These are phyloP conservation scores for Circinella minor DNA, from an alignment of 371 early-diverging fungal species.

Conservation along the genomic window DNA sequence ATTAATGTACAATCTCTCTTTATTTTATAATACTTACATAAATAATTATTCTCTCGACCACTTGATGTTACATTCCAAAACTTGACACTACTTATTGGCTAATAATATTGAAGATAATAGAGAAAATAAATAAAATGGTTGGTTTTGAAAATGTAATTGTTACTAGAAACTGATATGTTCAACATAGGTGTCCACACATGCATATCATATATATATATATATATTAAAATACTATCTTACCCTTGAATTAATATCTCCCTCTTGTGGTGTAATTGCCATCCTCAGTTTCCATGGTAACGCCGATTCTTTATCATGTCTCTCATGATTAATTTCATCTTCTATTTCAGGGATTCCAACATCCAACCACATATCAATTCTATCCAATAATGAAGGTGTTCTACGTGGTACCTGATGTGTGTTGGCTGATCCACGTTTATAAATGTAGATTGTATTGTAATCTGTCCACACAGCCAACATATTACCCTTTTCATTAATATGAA, in stretches of 20 bases:
- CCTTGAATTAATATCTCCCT: conserved; percentile 10
- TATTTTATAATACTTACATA: conserved; percentile 15
- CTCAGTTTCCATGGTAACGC: conserved; percentile 22
- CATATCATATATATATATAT: conserved; percentile 30
- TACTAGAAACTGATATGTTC: too few species aligned
- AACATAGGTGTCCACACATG: not conserved
- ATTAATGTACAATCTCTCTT: too few species aligned
- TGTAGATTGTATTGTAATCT: conserved; percentile 32
- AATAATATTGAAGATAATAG: not conserved
- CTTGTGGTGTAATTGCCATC: conserved; percentile 20
- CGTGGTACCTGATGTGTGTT: conserved; percentile 13
- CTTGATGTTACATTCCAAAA: conserved; percentile 17
- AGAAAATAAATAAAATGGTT: not conserved
- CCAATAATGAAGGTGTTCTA: conserved; percentile 13
- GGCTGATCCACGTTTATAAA: conserved; percentile 28
- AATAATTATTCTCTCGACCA: conserved; percentile 12
- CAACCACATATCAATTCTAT: conserved; percentile 21
- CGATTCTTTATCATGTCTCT: conserved; percentile 1
- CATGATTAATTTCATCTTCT: not conserved
- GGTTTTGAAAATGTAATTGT: not conserved
- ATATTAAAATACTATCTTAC: not conserved
- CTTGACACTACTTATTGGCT: conserved; percentile 18
- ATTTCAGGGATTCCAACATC: conserved; percentile 21
- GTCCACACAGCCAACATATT: conserved; percentile 46
- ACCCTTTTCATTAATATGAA: conserved; percentile 34